These are phyloP conservation scores for Rubroshorea leprosula DNA, from an alignment of 345 rosid genomes.

Conservation along the genomic window DNA sequence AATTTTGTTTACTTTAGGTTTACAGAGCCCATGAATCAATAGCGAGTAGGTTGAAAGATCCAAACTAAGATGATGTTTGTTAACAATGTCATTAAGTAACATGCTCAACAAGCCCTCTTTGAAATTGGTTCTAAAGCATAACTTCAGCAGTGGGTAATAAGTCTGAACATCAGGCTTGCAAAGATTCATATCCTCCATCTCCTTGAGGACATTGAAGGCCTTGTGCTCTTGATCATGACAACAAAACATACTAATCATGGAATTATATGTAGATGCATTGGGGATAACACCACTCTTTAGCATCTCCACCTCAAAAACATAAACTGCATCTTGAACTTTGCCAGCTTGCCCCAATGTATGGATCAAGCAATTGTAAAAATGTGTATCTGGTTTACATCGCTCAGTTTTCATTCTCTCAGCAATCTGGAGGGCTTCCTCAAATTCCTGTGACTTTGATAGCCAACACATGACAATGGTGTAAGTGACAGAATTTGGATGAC, in stretches of 20 bases:
- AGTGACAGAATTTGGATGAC: slow-evolving; percentile 63
- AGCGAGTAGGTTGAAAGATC: slow-evolving; percentile 66
- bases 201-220: slow-evolving; percentile 45
- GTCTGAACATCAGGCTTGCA: slow-evolving; percentile 71
- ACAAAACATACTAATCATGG: slow-evolving; percentile 77
- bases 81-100: slow-evolving; percentile 62
- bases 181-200: slow-evolving; percentile 40
- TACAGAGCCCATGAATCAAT: slow-evolving; percentile 71
- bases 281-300: slow-evolving; percentile 32
- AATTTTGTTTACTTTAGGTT: slow-evolving; percentile 36
- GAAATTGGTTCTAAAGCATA: slow-evolving; percentile 59
- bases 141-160: slow-evolving; percentile 59
- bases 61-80: slow-evolving; percentile 71
- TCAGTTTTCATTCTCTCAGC: slow-evolving; percentile 41
- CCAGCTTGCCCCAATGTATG: slow-evolving; percentile 63
- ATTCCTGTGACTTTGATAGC: slow-evolving; percentile 47
- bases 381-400: slow-evolving; percentile 50
- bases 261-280: slow-evolving; percentile 62
- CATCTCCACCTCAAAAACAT: slow-evolving; percentile 58
- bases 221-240: slow-evolving; percentile 35
- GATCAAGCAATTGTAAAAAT: slow-evolving; percentile 67
- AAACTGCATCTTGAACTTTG: slow-evolving; percentile 42
- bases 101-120: slow-evolving; percentile 42
- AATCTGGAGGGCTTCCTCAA: slow-evolving; percentile 49
- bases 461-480: slow-evolving; percentile 63